These are phyloP conservation scores for Hamamelis virginiana DNA, from an alignment of 164 flowering plant genomes.

Conservation along the genomic window DNA sequence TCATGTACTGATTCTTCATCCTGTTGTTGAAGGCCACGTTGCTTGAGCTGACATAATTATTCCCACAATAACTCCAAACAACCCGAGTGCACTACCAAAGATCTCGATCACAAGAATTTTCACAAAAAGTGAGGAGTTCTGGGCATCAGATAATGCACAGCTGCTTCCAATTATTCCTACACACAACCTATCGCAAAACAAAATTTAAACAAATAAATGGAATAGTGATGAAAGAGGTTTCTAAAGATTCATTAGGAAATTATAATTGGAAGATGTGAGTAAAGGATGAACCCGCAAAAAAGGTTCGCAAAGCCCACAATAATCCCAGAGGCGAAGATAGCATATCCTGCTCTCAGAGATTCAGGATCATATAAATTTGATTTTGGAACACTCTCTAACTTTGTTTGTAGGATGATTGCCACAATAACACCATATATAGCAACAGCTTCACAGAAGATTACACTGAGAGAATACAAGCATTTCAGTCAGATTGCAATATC, in stretches of 20 bases:
- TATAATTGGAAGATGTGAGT: no score
- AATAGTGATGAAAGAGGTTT: neutral
- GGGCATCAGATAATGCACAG: slow-evolving; percentile 99
- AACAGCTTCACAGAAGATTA: slow-evolving; percentile 97
- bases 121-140: slow-evolving; percentile 92
- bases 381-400: slow-evolving; percentile 86
- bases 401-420: slow-evolving; percentile 95
- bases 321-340: slow-evolving; percentile 96
- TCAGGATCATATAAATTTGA: slow-evolving; percentile 72
- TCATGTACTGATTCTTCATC: neutral
- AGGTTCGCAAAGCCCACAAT: slow-evolving; percentile 99
- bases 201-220: neutral
- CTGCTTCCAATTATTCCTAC: slow-evolving; percentile 99
- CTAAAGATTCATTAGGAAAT: neutral
- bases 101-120: slow-evolving; percentile 96
- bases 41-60: slow-evolving; percentile 98
- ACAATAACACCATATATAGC: slow-evolving; percentile 98
- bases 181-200: slow-evolving; percentile 55
- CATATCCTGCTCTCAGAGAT: slow-evolving; percentile 95
- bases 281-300: slow-evolving; percentile 76
- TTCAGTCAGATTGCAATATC: no score
- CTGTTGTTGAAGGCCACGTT: slow-evolving; percentile 62
- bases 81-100: slow-evolving; percentile 94
- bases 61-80: slow-evolving; percentile 97
- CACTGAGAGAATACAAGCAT: slow-evolving; percentile 45